Evolutionary conservation across 495 filamentous ascomycete genomes (phyloP).

Genomic region (Lasiosphaeria ovina): DNA sequence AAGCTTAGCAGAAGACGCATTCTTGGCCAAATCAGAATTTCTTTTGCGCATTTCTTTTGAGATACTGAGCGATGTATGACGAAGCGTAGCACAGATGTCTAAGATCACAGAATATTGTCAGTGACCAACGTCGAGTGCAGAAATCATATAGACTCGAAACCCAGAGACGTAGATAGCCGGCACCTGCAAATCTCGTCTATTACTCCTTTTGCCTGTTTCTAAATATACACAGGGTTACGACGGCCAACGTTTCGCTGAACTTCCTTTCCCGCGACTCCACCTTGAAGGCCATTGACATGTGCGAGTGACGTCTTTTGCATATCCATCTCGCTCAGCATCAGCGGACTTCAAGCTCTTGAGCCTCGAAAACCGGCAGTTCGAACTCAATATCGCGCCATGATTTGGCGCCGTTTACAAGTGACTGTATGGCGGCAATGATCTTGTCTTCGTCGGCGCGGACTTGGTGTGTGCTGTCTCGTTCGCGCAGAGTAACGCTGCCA

Average conservation of each 20-base stretch:
- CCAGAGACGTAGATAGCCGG: neutral
- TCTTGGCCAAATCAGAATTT: too few species aligned
- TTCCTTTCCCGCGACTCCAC: neutral
- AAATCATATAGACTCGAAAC: too few species aligned
- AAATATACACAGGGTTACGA: neutral
- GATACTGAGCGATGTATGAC: too few species aligned
- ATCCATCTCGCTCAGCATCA: neutral
- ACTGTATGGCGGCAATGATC: slow-evolving; percentile 61
- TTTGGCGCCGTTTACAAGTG: slow-evolving; percentile 57
- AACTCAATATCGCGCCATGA: slow-evolving; percentile 58
- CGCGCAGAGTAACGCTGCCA: slow-evolving; percentile 66
- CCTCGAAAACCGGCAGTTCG: slow-evolving; percentile 60
- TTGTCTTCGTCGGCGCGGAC: slow-evolving; percentile 62
- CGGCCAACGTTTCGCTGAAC: neutral
- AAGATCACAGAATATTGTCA: too few species aligned
- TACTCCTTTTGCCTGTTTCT: neutral
- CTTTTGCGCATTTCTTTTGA: too few species aligned
- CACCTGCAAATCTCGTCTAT: neutral
- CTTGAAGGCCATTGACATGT: neutral
- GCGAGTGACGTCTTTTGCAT: neutral
- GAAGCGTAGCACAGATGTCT: too few species aligned
- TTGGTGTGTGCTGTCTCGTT: slow-evolving; percentile 70
- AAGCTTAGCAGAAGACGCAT: too few species aligned
- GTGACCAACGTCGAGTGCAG: too few species aligned
- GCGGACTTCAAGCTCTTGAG: slow-evolving; percentile 43